Evolutionary conservation across 345 rosid species (phyloP).

Genomic region (Corchorus capsularis): DNA sequence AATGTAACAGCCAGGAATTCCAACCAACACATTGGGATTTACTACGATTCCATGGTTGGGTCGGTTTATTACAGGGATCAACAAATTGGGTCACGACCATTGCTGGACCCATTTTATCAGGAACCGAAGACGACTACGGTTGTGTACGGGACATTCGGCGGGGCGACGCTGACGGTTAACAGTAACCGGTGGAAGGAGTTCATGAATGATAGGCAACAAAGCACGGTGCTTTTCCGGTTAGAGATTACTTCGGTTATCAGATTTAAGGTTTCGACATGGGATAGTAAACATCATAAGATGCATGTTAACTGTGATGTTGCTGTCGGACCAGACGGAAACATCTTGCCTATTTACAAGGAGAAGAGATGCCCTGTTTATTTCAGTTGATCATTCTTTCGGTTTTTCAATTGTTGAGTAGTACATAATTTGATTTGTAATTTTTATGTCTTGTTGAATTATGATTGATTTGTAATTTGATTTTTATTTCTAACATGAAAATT

Average conservation of each 20-base stretch:
- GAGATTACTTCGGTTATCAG: constrained; percentile 54
- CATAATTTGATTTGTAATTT: too few species aligned
- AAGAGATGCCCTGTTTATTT: constrained; percentile 81
- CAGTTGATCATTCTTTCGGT: constrained; percentile 33
- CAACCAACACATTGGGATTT: constrained; percentile 61
- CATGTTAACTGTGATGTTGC: constrained; percentile 55
- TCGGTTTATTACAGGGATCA: constrained; percentile 64
- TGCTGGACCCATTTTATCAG: constrained; percentile 51
- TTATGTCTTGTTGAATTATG: too few species aligned
- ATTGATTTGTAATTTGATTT: too few species aligned
- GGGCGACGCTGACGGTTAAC: constrained; percentile 57
- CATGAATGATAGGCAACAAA: constrained; percentile 50
- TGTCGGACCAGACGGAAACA: constrained; percentile 68
- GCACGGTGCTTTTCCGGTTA: constrained; percentile 62
- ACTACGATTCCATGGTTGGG: constrained; percentile 55
- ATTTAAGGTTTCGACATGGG: constrained; percentile 76
- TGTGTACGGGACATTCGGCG: constrained; percentile 44
- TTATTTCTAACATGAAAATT: too few species aligned
- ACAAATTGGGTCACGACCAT: constrained; percentile 49
- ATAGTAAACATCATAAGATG: constrained; percentile 59
- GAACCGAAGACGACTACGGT: constrained; percentile 70
- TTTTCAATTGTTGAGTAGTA: background rate
- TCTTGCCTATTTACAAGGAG: constrained; percentile 47
- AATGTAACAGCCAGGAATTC: constrained; percentile 71
- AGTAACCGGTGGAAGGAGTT: constrained; percentile 68